Base-by-base conservation (phyloP, 768 basidiomycete species). In the Pisolithus microcarpus region DNA sequence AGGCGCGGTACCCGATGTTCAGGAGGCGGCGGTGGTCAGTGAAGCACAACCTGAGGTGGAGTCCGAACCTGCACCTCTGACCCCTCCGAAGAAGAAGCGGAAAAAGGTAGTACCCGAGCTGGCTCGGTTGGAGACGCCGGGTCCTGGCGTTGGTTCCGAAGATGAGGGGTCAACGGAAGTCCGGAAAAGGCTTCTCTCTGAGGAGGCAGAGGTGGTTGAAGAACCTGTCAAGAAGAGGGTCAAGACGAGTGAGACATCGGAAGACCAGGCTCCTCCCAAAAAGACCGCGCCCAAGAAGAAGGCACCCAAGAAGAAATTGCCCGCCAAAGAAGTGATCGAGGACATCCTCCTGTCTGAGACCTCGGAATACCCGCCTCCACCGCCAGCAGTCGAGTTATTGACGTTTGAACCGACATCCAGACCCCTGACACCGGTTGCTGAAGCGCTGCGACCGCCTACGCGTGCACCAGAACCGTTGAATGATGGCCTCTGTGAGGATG, bases 401-500 rank as follows among this genome's bases (percentile, higher is more conserved):
- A 67, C 64, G 13, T 58, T 69, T 54, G 75, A 73, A 13, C 75
- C 75, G 1, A 60, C 74, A 7, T 74, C 77, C 11, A 74, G 74
- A 1, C 81, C 83, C 0, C 77, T 75, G 4, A 76, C 78, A 1
- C 72, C 76, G 40, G 72, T 79, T 0, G 78, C 78, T 0, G 60
- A 57, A 18, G 64, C 63, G 6, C 56, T 67, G 4, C 71, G 64
- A 1, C 75, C 75, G 8, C 76, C 77, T 5, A 60, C 59, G 46
- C 73, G 72, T 1, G 79, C 77, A 13, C 75, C 75, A 13, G 78
- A 87, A 62, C 76, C 76, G 1, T 63, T 83, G 31, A 68, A 68
- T 2, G 67, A 73, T 28, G 86, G 79, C 2, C 58, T 90, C 11
- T 86, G 86, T 56, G 77, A 83, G 36, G 93, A 95, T 63, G 92